A percentile compares a stretch with the other conserved stretches of the same genome.
Evolutionary conservation across 768 basidiomycete genomes (phyloP).

Genomic region (Termitomyces sp.): DNA sequence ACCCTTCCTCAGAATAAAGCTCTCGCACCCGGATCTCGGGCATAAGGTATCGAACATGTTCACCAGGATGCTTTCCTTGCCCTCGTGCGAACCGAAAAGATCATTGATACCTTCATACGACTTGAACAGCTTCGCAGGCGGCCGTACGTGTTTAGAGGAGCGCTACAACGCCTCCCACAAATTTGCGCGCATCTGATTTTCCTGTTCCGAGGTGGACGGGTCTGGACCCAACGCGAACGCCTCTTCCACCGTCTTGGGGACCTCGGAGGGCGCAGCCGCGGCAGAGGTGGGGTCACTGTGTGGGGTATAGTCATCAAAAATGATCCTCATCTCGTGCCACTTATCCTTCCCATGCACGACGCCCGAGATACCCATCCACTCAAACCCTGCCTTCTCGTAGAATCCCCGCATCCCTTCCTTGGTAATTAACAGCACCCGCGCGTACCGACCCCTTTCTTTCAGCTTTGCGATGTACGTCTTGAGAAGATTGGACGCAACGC

Average conservation of each 20-base stretch:
- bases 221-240: slow-evolving; percentile 16
- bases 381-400: slow-evolving; percentile 64
- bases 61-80: slow-evolving; percentile 20
- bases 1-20: slow-evolving; percentile 64
- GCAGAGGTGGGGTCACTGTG: not conserved
- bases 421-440: slow-evolving; percentile 55
- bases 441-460: slow-evolving; percentile 31
- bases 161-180: slow-evolving; percentile 54
- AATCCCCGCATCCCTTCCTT: slow-evolving; percentile 58
- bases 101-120: slow-evolving; percentile 44
- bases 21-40: slow-evolving; percentile 65
- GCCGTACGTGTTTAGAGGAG: slow-evolving; percentile 28
- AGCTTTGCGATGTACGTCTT: slow-evolving; percentile 57
- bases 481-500: slow-evolving; percentile 53
- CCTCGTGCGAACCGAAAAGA: slow-evolving; percentile 26
- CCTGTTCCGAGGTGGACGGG: not conserved
- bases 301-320: slow-evolving; percentile 17
- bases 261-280: not conserved
- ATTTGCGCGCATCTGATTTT: slow-evolving; percentile 35
- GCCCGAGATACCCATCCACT: slow-evolving; percentile 30
- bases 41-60: slow-evolving; percentile 75
- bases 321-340: slow-evolving; percentile 64
- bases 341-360: slow-evolving; percentile 42
- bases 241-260: slow-evolving; percentile 3
- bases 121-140: slow-evolving; percentile 36